Evolutionary conservation across 1,139 yeast species (phyloP).

Genomic region (Debaryomyces singareniensis): DNA sequence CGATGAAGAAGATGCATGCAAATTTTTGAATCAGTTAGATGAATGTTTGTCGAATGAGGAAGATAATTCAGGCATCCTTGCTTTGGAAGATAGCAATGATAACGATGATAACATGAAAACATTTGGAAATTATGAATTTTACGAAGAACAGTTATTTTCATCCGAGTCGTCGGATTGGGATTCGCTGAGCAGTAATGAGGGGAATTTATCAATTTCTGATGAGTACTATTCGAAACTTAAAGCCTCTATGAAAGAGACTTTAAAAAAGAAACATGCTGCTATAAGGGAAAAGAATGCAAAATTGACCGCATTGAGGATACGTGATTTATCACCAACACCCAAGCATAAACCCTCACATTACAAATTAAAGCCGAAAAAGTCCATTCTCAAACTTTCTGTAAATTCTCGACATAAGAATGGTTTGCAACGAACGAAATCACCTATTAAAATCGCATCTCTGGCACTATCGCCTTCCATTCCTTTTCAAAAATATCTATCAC

Average conservation of each 20-base stretch:
- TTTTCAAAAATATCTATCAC: background rate
- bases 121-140: constrained; percentile 12
- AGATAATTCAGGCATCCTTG: no score
- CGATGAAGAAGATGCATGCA: constrained; percentile 1
- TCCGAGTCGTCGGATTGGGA: constrained; percentile 22
- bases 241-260: constrained; percentile 9
- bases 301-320: no score
- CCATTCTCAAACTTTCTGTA: constrained; percentile 26
- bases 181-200: constrained; percentile 10
- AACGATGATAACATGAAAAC: constrained; percentile 9
- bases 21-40: background rate
- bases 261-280: background rate
- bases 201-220: constrained; percentile 10
- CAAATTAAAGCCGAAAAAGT: constrained; percentile 34
- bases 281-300: background rate
- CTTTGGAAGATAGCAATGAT: constrained; percentile 1
- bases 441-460: no score
- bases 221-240: constrained; percentile 22
- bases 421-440: background rate
- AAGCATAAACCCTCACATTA: constrained; percentile 42
- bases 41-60: background rate
- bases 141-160: constrained; percentile 10
- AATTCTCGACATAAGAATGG: background rate
- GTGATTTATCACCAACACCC: constrained; percentile 33
- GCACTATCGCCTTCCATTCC: no score